Base-by-base conservation (phyloP, 2,329 filamentous ascomycete genomes). In the Curvularia lunata region DNA sequence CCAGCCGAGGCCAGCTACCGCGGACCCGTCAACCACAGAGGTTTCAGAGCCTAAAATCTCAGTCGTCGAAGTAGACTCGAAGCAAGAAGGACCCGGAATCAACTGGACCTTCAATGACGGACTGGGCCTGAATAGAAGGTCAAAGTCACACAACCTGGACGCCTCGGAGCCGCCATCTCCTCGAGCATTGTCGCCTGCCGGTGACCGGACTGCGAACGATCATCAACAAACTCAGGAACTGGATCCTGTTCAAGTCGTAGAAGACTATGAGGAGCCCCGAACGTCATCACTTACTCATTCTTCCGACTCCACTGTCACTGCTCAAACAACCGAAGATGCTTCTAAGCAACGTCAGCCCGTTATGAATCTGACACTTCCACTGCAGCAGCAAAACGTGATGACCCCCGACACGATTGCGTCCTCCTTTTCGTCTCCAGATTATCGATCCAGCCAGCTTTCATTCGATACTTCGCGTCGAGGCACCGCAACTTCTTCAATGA, bases 381-480 rank as follows among this genome's bases (percentile, higher is more conserved):
- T 78, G 40, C 65, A 73, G 5, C 70, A 75, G 28, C 74, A 75
- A 28, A 83, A 85, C n/a, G 73, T 85, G 61, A 87, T 88, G 74
- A 88, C 89, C 8, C 86, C 88, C 52, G 85, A 90, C 40, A 84
- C 86, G 59, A 84, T 85, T 49, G 83, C 86, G 4, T 83, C 81
- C 0, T 78, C 79, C 4, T 81, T 82, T 70, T 84, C 89, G 1
- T 92, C 90, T 5, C 90, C 90, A 0, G 85, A 89, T 52, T 77
- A 79, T 55, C 67, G 69, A 85, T 88, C 58, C 81, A 87, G 56
- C 80, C 90, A 80, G 75, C 88, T 86, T 4, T 82, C 80, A 0
- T 87, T 91, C 54, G 90, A 93, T 62, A 85, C 85, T 1, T 88
- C 90, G 52, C 85, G 88, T 19, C 85, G 92, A 27, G 91, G 89